Conservation (phyloP, 331 rosid species). For the Acacia pycnantha region DNA sequence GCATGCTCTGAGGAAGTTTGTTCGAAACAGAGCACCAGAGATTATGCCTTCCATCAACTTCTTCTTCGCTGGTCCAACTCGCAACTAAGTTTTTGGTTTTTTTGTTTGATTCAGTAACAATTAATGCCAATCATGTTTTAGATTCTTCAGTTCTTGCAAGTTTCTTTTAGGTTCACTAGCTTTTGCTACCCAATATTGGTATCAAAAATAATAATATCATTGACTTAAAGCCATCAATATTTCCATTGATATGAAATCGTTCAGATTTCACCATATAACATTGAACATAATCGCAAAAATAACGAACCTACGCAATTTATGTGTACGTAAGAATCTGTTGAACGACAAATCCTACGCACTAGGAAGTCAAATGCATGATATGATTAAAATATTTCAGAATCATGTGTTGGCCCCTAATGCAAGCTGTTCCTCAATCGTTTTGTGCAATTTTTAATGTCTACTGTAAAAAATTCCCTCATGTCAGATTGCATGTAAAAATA, state of each 20-base stretch:
- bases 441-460: background rate
- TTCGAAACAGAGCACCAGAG: slow-evolving; percentile 77
- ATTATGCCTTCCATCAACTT: slow-evolving; percentile 82
- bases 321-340: background rate
- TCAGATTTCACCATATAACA: background rate
- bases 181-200: background rate
- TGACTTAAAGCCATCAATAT: background rate
- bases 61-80: slow-evolving; percentile 66
- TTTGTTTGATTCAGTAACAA: slow-evolving; percentile 3
- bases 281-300: too few species aligned
- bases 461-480: too few species aligned
- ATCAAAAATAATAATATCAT: background rate
- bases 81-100: slow-evolving; percentile 36
- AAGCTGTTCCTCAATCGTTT: background rate
- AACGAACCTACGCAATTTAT: background rate
- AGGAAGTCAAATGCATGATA: too few species aligned
- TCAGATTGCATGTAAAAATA: too few species aligned
- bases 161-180: background rate
- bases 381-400: too few species aligned
- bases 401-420: background rate
- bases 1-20: slow-evolving; percentile 67
- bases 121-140: background rate
- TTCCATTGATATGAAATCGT: background rate
- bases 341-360: too few species aligned
- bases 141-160: background rate